These are phyloP conservation scores for Mollisiaceae sp. DNA, from an alignment of 2,329 filamentous ascomycete genomes.

Conservation along the genomic window DNA sequence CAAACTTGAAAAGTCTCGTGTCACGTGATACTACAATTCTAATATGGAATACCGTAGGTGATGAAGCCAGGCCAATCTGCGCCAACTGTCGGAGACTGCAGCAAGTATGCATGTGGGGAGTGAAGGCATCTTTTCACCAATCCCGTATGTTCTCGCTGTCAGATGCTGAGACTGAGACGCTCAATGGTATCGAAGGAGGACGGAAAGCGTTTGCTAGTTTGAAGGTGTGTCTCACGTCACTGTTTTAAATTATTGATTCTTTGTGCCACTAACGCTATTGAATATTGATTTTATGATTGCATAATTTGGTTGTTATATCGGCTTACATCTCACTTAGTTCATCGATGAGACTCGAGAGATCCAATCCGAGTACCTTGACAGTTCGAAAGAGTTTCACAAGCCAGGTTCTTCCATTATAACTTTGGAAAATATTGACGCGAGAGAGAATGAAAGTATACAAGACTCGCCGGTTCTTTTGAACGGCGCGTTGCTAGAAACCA, in stretches of 20 bases:
- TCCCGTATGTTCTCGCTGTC: background rate
- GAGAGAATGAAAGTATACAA: background rate
- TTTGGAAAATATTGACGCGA: background rate
- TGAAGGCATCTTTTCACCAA: conserved; percentile 1
- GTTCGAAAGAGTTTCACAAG: background rate
- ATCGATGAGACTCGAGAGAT: background rate
- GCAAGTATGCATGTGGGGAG: background rate
- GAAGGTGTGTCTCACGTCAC: background rate
- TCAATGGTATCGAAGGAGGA: background rate
- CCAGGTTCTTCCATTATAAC: background rate
- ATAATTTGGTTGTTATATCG: background rate
- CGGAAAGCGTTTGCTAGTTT: background rate
- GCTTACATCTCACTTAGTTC: background rate
- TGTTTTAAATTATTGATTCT: background rate
- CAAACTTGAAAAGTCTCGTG: background rate
- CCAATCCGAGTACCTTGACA: background rate
- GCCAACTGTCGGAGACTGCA: background rate
- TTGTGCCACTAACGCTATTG: background rate
- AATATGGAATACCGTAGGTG: background rate
- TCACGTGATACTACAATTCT: background rate
- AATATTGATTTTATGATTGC: background rate
- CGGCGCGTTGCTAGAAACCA: background rate
- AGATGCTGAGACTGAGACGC: background rate
- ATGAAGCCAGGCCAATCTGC: background rate
- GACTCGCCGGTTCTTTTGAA: background rate